These are phyloP conservation scores for Cyclospora cayetanensis DNA, from an alignment of 169 alveolate genomes.

Conservation along the genomic window DNA sequence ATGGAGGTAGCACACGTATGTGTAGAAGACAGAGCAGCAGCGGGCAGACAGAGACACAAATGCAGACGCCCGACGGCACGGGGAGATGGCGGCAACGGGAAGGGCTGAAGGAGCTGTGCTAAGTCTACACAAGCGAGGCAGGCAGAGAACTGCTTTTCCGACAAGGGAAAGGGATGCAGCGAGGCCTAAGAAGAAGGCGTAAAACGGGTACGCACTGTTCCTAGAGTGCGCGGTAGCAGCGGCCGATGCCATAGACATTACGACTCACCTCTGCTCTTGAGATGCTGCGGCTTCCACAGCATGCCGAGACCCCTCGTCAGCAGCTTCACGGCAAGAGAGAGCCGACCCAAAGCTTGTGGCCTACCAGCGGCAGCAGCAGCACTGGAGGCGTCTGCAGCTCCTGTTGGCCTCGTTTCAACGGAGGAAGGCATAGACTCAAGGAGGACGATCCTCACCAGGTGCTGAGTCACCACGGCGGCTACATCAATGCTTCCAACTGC, in stretches of 20 bases:
- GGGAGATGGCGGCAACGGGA: background rate
- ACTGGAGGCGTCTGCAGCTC: background rate
- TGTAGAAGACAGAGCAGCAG: too few species aligned
- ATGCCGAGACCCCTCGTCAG: background rate
- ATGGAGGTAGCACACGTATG: too few species aligned
- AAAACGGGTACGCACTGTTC: too few species aligned
- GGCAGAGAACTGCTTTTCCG: too few species aligned
- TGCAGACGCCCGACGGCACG: too few species aligned
- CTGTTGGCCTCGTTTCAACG: background rate
- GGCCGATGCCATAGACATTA: too few species aligned
- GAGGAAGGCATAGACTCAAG: background rate
- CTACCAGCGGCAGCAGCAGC: background rate
- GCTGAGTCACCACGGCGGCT: background rate
- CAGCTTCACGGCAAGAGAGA: slow-evolving; percentile 4
- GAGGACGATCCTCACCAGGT: background rate
- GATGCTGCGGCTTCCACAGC: slow-evolving; percentile 32
- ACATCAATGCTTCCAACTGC: background rate
- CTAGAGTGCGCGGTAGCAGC: too few species aligned
- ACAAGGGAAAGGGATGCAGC: too few species aligned
- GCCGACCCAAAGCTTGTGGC: background rate
- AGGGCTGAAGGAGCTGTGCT: too few species aligned
- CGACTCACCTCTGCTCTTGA: background rate
- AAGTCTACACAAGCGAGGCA: too few species aligned
- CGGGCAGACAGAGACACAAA: too few species aligned
- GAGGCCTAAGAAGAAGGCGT: too few species aligned